phyloP scores from a whole-genome alignment of 257 asterid species.

The Solanum piurae region DNA sequence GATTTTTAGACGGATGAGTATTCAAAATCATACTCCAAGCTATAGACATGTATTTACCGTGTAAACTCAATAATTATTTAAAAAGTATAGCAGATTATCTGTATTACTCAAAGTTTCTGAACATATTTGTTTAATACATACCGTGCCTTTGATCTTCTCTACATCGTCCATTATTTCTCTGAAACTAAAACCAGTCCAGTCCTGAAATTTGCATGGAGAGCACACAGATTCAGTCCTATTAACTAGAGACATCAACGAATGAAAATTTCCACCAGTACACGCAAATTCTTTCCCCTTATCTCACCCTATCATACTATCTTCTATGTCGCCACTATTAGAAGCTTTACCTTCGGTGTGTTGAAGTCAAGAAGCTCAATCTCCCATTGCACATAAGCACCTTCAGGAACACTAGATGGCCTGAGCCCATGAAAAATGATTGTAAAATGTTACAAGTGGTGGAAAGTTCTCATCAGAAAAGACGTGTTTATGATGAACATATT shows the following conservation, averaged over 20 bases:
- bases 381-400: conserved; percentile 78
- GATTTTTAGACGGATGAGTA: neutral
- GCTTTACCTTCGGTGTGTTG: conserved; percentile 70
- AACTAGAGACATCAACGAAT: neutral
- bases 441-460: neutral
- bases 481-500: neutral
- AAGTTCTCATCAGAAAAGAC: neutral
- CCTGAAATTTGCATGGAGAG: conserved; percentile 40
- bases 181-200: conserved; percentile 93
- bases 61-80: neutral
- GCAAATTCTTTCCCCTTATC: neutral
- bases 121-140: conserved; percentile 25
- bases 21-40: neutral
- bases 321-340: neutral
- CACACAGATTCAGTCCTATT: neutral
- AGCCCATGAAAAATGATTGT: neutral
- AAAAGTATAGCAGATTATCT: neutral
- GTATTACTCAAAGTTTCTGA: neutral
- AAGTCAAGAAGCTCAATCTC: conserved; percentile 97
- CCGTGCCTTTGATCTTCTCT: conserved; percentile 99
- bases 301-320: neutral
- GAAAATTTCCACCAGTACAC: neutral
- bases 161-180: conserved; percentile 93
- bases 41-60: neutral
- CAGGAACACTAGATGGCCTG: conserved; percentile 83